phyloP scores from a whole-genome alignment of 2,329 filamentous ascomycete genomes.

The Sclerotiophoma versabilis region DNA sequence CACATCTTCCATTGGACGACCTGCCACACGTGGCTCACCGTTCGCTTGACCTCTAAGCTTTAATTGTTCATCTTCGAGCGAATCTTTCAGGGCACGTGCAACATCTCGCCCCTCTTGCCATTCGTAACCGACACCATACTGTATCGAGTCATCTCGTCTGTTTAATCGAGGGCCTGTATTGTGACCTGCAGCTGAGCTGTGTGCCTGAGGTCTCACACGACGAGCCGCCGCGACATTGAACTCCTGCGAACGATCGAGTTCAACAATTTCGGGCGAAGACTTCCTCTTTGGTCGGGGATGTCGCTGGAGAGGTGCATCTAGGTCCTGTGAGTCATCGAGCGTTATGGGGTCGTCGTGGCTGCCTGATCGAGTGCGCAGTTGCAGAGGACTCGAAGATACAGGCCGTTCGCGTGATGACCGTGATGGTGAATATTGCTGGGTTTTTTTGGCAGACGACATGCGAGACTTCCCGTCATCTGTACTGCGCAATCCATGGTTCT shows the following conservation, averaged over 20 bases:
- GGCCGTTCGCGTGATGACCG: neutral
- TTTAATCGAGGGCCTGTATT: neutral
- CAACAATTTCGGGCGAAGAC: neutral
- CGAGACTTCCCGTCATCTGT: neutral
- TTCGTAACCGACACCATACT: neutral
- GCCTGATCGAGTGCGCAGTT: neutral
- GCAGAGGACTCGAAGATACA: neutral
- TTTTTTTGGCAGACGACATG: neutral
- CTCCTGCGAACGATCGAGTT: slow-evolving; percentile 7
- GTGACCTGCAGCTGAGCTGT: neutral
- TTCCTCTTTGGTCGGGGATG: neutral
- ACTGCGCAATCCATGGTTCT: neutral
- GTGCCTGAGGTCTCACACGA: neutral
- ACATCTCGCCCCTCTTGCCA: neutral
- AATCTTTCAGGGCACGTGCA: neutral
- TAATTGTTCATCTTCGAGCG: neutral
- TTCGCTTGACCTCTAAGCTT: neutral
- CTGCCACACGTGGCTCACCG: too few species aligned
- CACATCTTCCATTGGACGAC: too few species aligned
- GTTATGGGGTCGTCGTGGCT: slow-evolving; percentile 11
- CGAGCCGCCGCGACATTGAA: neutral
- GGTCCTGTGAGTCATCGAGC: slow-evolving; percentile 14
- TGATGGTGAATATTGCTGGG: neutral
- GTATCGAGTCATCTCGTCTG: slow-evolving; percentile 1
- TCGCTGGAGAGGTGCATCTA: neutral